Base-by-base conservation (phyloP, 306 rosid genomes). In the Rosa lucieae region DNA sequence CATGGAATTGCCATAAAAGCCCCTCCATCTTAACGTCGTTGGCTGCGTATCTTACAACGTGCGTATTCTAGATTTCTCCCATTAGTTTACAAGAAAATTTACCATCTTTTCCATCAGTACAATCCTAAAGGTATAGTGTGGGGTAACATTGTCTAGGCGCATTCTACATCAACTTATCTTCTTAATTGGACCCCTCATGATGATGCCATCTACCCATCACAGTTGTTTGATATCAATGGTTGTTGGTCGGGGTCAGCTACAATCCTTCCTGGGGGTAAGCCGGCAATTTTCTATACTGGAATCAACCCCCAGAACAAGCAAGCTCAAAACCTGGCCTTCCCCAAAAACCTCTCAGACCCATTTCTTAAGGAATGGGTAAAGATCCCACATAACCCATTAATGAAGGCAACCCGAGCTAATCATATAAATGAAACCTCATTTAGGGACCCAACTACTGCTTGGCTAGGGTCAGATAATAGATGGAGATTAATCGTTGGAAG, bases 91-190 rank as follows among this genome's bases (percentile, higher is more conserved):
- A 88, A 81, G 14, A 94, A 92, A 65, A n/a, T 88, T 11, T 94
- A 94, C 78, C 98, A 94, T 90, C 90, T 37, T 40, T 40, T 40
- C 44, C 5, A 40, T 40, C 44, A 40, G 7, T 40, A 40, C 44
- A 40, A 40, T 40, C 98, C 97, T 0, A 74, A 87, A 73, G 98
- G 90, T 13, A 91, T 14, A 0, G 87, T 85, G 5, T 93, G 98
- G 98, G 98, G 94, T 5, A 85, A 91, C 51, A 89, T 91, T 23
- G 94, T 89, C 1, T 93, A 97, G 98, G 97, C 93, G 49, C 98
- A 93, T 72, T 93, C 97, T 5, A 86, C 91, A 9, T 93, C 98
- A 55, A 77, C 85, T 47, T 94, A 93, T 82, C 89, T 93, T 0
- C 83, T 93, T 23, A 91, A 93, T 69, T 93, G 97, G 98, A 80